phyloP scores from a whole-genome alignment of 2,329 filamentous ascomycete genomes.

The Botryotinia narcissicola region DNA sequence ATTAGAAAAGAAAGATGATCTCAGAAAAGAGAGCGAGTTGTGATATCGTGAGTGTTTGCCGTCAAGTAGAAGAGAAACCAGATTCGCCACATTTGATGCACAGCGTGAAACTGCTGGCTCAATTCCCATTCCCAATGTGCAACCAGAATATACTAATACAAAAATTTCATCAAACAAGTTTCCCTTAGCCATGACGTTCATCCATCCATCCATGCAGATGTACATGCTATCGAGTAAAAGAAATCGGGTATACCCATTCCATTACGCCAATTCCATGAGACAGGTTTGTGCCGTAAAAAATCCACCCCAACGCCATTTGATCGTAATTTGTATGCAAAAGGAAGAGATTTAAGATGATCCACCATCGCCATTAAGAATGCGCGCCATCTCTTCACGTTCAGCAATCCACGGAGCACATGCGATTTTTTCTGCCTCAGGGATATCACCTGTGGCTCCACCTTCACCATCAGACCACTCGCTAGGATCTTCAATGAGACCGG shows the following conservation, averaged over 20 bases:
- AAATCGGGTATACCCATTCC: conserved; percentile 16
- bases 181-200: conserved; percentile 1
- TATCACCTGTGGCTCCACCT: conserved; percentile 55
- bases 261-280: conserved; percentile 9
- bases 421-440: conserved; percentile 35
- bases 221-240: conserved; percentile 9
- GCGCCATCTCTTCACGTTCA: conserved; percentile 14
- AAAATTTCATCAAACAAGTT: conserved; percentile 12
- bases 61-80: not conserved
- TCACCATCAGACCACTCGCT: conserved; percentile 60
- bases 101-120: not conserved
- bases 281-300: not conserved
- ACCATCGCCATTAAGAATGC: not conserved
- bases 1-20: conserved; percentile 10
- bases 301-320: not conserved
- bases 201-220: not conserved
- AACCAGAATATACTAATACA: not conserved
- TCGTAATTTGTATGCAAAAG: not conserved
- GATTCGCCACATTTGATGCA: not conserved
- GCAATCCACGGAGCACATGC: conserved; percentile 2
- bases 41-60: conserved; percentile 4
- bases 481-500: conserved; percentile 56
- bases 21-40: not conserved
- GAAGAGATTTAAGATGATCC: not conserved
- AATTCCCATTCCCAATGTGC: not conserved